Evolutionary conservation across 2,329 filamentous ascomycete species (phyloP), one percentile per base, ranked within the genome.

Genomic region (Drechslerella dactyloides): DNA sequence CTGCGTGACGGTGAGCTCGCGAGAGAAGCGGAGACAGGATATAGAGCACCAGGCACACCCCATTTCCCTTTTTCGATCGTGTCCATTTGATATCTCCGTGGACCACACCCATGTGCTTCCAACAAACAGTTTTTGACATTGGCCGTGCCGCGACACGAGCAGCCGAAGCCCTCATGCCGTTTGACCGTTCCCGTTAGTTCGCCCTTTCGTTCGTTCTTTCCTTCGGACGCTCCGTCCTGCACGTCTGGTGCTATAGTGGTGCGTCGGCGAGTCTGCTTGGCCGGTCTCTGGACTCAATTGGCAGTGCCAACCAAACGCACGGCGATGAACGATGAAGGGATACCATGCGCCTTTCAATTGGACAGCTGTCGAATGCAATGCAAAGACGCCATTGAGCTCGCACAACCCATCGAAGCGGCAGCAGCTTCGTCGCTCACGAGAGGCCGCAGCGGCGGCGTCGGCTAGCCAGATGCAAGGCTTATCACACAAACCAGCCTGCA

Each of bases 1-100:
- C 53, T 65, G 54, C 13, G 27, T 42, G 33, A 59, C 60, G 48
- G 60, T 55, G 60, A 65, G 60, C 58, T 64, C 53, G 48, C 46
- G 23, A 46, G 48, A 58, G 42, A 53, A 17, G 53, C 27, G 48
- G 68, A 53, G 64, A 61, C 55, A 65, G 33, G 51, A 56, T 55
- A 65, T 53, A 40, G 60, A 59, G 60, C 51, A 51, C 59, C 42
- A 72, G 64, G 60, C 52, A 11, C 54, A n/a, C 59, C 54, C 35
- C 37, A 61, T 59, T 58, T 48, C 44, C 57, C 56, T 30, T 58
- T n/a, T 52, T 15, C 48, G 40, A 27, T 37, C 55, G 11, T 57
- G 35, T 19, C 27, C 52, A 27, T 50, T 60, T 57, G 52, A 48
- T 37, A 51, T 53, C 23, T 13, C 55, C 53, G 40, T 44, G 56